These are phyloP conservation scores for Helotiales sp. DNA, from an alignment of 2,329 filamentous ascomycete genomes.

Conservation along the genomic window DNA sequence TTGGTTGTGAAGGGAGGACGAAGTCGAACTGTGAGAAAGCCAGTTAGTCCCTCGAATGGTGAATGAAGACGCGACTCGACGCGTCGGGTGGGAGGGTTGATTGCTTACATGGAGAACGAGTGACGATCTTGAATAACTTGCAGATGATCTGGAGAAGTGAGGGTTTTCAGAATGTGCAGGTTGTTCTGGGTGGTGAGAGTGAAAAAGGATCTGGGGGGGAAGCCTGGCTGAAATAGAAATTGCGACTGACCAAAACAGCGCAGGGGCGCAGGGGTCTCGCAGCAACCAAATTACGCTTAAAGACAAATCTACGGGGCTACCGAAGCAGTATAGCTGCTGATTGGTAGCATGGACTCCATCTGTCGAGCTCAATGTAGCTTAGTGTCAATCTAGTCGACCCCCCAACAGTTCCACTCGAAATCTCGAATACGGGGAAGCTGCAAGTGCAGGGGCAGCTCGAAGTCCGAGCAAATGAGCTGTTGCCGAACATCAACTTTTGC, in stretches of 20 bases:
- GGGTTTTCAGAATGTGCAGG: neutral
- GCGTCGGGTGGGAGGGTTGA: neutral
- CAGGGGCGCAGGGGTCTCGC: slow-evolving; percentile 3
- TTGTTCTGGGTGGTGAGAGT: neutral
- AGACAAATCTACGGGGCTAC: neutral
- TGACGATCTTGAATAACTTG: neutral
- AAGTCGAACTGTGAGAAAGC: neutral
- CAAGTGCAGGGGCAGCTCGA: neutral
- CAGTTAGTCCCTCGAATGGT: neutral
- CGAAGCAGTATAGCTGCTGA: neutral
- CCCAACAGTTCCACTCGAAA: neutral
- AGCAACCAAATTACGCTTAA: neutral
- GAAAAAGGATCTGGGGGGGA: neutral
- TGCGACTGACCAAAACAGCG: neutral
- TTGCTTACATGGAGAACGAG: slow-evolving; percentile 8
- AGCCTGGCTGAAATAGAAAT: slow-evolving; percentile 12
- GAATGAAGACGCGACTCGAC: slow-evolving; percentile 13
- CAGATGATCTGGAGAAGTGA: slow-evolving; percentile 1
- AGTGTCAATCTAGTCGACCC: neutral
- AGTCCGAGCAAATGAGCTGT: neutral
- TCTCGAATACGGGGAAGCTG: neutral
- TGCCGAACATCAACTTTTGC: too few relatives aligned
- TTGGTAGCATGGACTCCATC: neutral
- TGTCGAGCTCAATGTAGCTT: neutral
- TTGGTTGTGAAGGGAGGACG: neutral